Percentiles rank a stretch among this genome's conserved stretches.
Conservation (phyloP, 2,329 filamentous ascomycete genomes). For the Lasiodiplodia hormozganensis region DNA sequence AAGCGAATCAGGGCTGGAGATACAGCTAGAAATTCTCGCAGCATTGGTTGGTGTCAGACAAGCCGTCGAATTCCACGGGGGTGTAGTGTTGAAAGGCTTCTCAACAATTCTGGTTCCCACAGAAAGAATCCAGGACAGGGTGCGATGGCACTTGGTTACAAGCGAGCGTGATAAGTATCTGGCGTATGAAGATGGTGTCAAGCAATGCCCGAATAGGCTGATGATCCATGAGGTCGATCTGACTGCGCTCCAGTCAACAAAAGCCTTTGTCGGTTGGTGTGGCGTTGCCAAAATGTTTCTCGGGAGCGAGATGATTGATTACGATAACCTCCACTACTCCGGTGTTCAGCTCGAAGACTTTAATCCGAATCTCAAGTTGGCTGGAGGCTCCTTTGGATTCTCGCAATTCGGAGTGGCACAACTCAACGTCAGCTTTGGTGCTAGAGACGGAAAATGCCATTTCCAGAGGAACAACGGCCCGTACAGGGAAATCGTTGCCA, state of each 20-base stretch:
- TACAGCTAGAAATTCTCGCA: not conserved
- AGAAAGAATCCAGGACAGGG: not conserved
- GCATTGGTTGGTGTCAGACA: not conserved
- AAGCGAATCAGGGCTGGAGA: not conserved
- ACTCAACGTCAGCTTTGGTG: not conserved
- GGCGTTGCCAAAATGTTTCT: not conserved
- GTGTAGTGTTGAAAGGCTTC: not conserved
- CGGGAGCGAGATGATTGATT: not conserved
- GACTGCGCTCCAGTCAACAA: not conserved
- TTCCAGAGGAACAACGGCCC: not conserved
- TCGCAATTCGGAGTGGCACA: not conserved
- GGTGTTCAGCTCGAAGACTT: not conserved
- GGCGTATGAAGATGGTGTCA: not conserved
- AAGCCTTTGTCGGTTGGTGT: conserved; percentile 4
- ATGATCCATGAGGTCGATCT: not conserved
- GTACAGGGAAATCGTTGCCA: not conserved
- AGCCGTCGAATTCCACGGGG: not conserved
- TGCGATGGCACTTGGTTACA: not conserved
- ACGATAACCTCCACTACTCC: not conserved
- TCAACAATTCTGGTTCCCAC: not conserved
- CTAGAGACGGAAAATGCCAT: not conserved
- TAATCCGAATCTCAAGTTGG: not conserved
- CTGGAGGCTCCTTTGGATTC: not conserved
- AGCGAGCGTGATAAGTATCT: not conserved
- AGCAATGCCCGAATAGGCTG: not conserved